Base-by-base conservation (phyloP, 345 rosid species). In the Turnera subulata region DNA sequence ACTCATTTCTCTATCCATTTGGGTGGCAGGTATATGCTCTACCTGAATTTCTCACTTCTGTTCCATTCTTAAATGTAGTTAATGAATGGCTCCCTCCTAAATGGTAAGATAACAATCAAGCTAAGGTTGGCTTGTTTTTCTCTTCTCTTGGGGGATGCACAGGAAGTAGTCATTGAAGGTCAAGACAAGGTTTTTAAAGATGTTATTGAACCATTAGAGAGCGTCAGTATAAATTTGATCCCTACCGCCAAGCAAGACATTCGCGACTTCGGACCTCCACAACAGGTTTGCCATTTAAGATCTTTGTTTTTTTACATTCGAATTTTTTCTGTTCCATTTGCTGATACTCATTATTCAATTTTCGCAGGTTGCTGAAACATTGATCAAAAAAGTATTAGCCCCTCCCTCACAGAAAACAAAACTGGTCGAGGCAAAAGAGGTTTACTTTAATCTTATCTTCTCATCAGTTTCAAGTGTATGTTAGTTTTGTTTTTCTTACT, bases 181-280 rank as follows among this genome's bases (percentile, higher is more conserved):
- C 93, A 83, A 71, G 96, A 89, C 76, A 92, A 84, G 80, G 96
- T 86, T 11, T 86, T 81, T 62, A 92, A 92, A 86, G 96, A 92
- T 43, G 93, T 92, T 33, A 89, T 89, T 54, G 96, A 92, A 78
- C 98, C 96, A 7, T 76, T 92, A 67, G 98, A 92, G 71, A 89
- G 84, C 53, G 91, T 84, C 40, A 84, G 95, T 58, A 84, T 92
- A 13, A 83, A 70, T 62, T 10, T 76, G 71, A 47, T 84, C 55
- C 89, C 88, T 0, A 92, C 98, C 11, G 63, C 51, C 72, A 92
- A 89, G 73, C 74, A 70, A 64, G 85, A 76, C 65, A 80, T 89
- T 74, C 80, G 82, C 76, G 98, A 92, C 12, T 80, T 89, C 39
- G 98, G 97, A 13, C 70, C 94, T 46, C 91, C 96, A 0, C 82